Base-by-base conservation (phyloP, 305 asterid species). In the Rubia occidens region DNA sequence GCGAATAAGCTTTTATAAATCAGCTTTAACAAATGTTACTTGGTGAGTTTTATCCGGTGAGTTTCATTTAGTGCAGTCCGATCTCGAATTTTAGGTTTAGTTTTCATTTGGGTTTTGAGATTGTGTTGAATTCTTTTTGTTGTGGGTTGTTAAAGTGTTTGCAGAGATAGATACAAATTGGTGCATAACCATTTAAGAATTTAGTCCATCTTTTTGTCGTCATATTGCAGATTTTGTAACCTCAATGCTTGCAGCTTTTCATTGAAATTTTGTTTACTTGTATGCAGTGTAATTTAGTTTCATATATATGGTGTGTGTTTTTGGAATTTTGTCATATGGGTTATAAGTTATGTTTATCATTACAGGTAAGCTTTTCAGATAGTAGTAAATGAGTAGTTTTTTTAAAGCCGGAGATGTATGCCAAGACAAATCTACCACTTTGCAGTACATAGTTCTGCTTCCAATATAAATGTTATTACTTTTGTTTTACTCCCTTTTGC, bases 301-400 rank as follows among this genome's bases (percentile, higher is more conserved):
- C 67, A 58, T 7, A 39, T 17, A 0, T 18, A 56, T 21, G 17
- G 35, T 35, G 17, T 11, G 35, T 44, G 2, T 43, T 58, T 53
- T 62, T 18, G 3, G 8, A 24, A 11, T 68, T 69, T 45, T 17
- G 53, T 17, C 65, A 56, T 15, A 24, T 69, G 69, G 18, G 5
- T 20, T 51, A 47, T 47, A 15, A 51, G 21, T 5, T 51, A 15
- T 68, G 21, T 8, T 15, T 68, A 40, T 40, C 45, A 72, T 66
- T 82, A 73, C 81, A 93, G 96, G 85, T 90, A 44, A 78, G 84
- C 76, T 76, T 78, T 65, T 82, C 91, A 20, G 73, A 75, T 32
- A 60, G 69, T 64, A 42, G 76, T 73, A 75, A 70, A 78, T 88
- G 97, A 90, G 95, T 79, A 90, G 97, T 24, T 84, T 88, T 96